phyloP scores from a whole-genome alignment of 140 eudicot genomes.

The Senecio squalidus region DNA sequence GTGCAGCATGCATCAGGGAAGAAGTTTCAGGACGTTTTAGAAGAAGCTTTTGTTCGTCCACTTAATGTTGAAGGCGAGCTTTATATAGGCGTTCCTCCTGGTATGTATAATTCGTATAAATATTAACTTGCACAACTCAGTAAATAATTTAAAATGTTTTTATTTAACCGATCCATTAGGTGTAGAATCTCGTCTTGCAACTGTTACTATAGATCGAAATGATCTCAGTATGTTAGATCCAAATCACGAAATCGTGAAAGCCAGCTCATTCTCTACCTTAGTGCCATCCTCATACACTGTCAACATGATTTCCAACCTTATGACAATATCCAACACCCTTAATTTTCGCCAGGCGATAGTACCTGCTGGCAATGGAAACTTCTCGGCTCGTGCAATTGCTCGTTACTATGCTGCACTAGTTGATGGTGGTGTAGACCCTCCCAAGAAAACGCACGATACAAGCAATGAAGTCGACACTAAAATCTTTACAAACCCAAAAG shows the following conservation, averaged over 20 bases:
- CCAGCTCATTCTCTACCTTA: slow-evolving; percentile 12
- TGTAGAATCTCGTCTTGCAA: slow-evolving; percentile 74
- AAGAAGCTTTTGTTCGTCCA: slow-evolving; percentile 76
- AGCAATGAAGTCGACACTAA: slow-evolving; percentile 19
- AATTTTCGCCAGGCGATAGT: slow-evolving; percentile 63
- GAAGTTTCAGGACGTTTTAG: slow-evolving; percentile 82
- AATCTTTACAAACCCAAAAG: slow-evolving; percentile 36
- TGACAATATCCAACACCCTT: slow-evolving; percentile 5
- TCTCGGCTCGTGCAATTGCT: slow-evolving; percentile 81
- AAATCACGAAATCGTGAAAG: not conserved
- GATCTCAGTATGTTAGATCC: slow-evolving; percentile 47
- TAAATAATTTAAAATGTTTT: not conserved
- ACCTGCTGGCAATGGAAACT: slow-evolving; percentile 67
- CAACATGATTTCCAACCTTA: not conserved
- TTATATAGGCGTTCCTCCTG: slow-evolving; percentile 89
- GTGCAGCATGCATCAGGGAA: slow-evolving; percentile 73
- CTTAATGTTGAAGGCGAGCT: slow-evolving; percentile 77
- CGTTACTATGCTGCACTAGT: slow-evolving; percentile 72
- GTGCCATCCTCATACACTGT: not conserved
- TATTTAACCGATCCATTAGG: slow-evolving; percentile 22
- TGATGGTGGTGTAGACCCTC: too few relatives aligned
- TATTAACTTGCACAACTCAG: not conserved
- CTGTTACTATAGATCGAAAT: slow-evolving; percentile 48
- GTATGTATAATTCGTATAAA: slow-evolving; percentile 19
- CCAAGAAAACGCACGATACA: too few relatives aligned